These are phyloP conservation scores for Fusarium buxicola DNA, from an alignment of 2,329 filamentous ascomycete species.

Conservation along the genomic window DNA sequence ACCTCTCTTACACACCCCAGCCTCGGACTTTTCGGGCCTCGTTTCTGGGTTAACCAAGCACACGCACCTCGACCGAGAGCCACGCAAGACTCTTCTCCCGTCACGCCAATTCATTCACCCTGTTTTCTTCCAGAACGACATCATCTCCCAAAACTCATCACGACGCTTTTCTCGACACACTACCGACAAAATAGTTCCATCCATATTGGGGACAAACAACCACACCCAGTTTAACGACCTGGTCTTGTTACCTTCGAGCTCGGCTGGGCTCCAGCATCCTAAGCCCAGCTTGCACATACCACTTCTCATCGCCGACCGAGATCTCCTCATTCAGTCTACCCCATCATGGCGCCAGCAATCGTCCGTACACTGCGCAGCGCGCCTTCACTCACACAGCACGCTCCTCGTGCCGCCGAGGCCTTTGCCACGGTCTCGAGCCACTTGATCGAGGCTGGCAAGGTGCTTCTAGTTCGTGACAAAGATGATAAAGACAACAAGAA, in stretches of 20 bases:
- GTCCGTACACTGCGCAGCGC: constrained; percentile 47
- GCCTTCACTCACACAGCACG: constrained; percentile 40
- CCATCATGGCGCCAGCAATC: constrained; percentile 57
- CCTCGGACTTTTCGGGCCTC: constrained; percentile 40
- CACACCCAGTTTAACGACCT: constrained; percentile 7
- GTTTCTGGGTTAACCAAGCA: constrained; percentile 49
- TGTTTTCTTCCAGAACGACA: constrained; percentile 5
- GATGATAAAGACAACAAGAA: constrained; percentile 45
- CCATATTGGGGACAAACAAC: constrained; percentile 1
- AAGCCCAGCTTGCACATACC: constrained; percentile 36
- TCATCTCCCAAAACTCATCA: constrained; percentile 5
- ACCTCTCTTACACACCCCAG: constrained; percentile 40
- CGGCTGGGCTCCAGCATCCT: constrained; percentile 48
- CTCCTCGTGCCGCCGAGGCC: constrained; percentile 37
- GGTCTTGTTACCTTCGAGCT: constrained; percentile 29
- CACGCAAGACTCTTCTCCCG: constrained; percentile 18
- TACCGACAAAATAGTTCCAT: background rate
- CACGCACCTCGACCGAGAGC: constrained; percentile 27
- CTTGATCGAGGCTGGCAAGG: constrained; percentile 54
- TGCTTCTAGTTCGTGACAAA: constrained; percentile 57
- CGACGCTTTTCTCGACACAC: background rate
- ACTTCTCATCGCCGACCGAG: constrained; percentile 22
- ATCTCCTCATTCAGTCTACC: constrained; percentile 34
- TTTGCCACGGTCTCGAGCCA: constrained; percentile 54
- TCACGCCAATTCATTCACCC: constrained; percentile 3